These are phyloP conservation scores for Xanthoparmelia taractica DNA, from an alignment of 495 filamentous ascomycete species.

Conservation along the genomic window DNA sequence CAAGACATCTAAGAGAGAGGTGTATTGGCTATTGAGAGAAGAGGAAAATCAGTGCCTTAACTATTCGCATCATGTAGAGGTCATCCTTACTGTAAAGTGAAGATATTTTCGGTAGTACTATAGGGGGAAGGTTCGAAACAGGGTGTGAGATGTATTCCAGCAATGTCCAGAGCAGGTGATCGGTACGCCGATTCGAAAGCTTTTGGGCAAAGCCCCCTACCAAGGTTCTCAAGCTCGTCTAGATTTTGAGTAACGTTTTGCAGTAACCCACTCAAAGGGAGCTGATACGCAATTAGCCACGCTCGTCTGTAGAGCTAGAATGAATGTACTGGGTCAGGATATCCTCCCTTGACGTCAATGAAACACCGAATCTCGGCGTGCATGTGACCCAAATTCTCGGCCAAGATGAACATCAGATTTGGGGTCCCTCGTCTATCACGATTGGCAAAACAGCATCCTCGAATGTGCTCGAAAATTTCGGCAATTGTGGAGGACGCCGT, in stretches of 20 bases:
- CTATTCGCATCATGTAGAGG: not conserved
- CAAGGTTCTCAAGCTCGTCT: conserved; percentile 5
- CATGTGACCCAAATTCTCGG: conserved; percentile 5
- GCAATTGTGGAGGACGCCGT: not conserved
- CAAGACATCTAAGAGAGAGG: not conserved
- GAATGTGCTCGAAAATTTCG: not conserved
- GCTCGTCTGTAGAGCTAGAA: not conserved
- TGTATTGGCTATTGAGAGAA: not conserved
- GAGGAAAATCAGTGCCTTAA: not conserved
- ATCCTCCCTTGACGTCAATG: not conserved
- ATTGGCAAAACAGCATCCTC: not conserved
- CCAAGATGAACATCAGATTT: conserved; percentile 1
- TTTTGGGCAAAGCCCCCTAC: not conserved
- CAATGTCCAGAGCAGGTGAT: not conserved
- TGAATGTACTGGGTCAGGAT: not conserved
- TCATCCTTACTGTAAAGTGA: not conserved
- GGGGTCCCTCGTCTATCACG: conserved; percentile 8
- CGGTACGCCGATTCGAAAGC: not conserved
- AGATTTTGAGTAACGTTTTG: not conserved
- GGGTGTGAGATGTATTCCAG: not conserved
- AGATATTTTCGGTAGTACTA: not conserved
- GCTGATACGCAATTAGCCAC: not conserved
- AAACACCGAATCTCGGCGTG: not conserved
- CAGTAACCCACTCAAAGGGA: not conserved
- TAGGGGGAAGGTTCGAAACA: not conserved